Evolutionary conservation across 768 basidiomycete genomes (phyloP).

Genomic region (Termitomyces sp.): DNA sequence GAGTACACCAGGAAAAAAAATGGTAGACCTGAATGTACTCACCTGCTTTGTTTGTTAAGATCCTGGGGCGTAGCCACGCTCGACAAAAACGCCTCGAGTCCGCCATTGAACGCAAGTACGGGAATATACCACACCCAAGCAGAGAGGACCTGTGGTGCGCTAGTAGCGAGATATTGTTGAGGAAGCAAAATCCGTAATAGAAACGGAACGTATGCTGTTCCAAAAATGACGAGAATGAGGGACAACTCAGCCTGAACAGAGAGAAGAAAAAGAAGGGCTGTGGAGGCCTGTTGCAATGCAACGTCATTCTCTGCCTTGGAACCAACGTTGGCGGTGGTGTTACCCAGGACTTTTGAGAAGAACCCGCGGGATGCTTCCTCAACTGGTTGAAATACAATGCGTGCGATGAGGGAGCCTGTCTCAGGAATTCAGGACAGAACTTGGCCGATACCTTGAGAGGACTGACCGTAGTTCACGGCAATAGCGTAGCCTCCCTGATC

Average conservation of each 20-base stretch:
- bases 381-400: slow-evolving; percentile 92
- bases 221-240: slow-evolving; percentile 70
- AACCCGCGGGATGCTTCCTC: slow-evolving; percentile 90
- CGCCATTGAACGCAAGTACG: slow-evolving; percentile 84
- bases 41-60: slow-evolving; percentile 67
- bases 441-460: neutral
- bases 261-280: slow-evolving; percentile 55
- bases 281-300: slow-evolving; percentile 38
- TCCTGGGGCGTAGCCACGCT: slow-evolving; percentile 68
- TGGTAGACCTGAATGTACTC: slow-evolving; percentile 9
- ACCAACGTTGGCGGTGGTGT: slow-evolving; percentile 9
- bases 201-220: slow-evolving; percentile 69
- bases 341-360: slow-evolving; percentile 65
- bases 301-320: slow-evolving; percentile 11
- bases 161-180: slow-evolving; percentile 63
- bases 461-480: slow-evolving; percentile 88
- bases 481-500: slow-evolving; percentile 96
- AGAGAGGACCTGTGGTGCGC: slow-evolving; percentile 71
- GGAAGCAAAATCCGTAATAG: slow-evolving; percentile 71
- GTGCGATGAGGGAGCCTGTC: slow-evolving; percentile 85
- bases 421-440: neutral
- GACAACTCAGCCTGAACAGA: slow-evolving; percentile 64
- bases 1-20: neutral
- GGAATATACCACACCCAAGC: slow-evolving; percentile 91
- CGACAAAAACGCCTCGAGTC: slow-evolving; percentile 87